phyloP scores from a whole-genome alignment of 192 early-diverging fungal species.

The Coemansia sp. region DNA sequence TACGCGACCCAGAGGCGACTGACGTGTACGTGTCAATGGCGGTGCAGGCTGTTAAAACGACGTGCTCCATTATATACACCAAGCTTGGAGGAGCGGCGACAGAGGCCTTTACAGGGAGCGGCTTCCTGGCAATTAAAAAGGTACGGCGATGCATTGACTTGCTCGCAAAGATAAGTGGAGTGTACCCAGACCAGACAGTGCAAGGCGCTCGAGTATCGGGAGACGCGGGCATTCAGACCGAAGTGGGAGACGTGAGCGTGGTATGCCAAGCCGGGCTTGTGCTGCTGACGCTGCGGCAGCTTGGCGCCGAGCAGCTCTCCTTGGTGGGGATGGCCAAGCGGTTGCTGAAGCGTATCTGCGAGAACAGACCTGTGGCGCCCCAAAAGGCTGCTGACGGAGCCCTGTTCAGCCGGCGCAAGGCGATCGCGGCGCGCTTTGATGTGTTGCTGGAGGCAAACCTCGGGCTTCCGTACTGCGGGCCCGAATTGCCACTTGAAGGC shows the following conservation, averaged over 20 bases:
- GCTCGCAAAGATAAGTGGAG: constrained; percentile 10
- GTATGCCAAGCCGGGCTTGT: constrained; percentile 22
- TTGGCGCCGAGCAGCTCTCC: constrained; percentile 2
- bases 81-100: constrained; percentile 17
- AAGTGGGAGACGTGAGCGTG: constrained; percentile 1
- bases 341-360: constrained; percentile 13
- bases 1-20: background rate
- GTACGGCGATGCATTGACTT: constrained; percentile 20
- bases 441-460: constrained; percentile 5
- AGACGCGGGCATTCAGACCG: background rate
- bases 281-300: constrained; percentile 29
- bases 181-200: background rate
- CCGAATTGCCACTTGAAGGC: constrained; percentile 4
- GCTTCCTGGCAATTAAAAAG: background rate
- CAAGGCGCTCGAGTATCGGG: background rate
- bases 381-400: background rate
- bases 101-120: background rate
- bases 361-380: background rate
- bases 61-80: constrained; percentile 39
- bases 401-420: constrained; percentile 15
- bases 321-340: constrained; percentile 5
- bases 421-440: constrained; percentile 32
- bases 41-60: constrained; percentile 20
- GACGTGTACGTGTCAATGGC: constrained; percentile 5
- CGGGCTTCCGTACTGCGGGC: background rate